phyloP scores from a whole-genome alignment of 257 asterid genomes.

The Euphrasia confusa region DNA sequence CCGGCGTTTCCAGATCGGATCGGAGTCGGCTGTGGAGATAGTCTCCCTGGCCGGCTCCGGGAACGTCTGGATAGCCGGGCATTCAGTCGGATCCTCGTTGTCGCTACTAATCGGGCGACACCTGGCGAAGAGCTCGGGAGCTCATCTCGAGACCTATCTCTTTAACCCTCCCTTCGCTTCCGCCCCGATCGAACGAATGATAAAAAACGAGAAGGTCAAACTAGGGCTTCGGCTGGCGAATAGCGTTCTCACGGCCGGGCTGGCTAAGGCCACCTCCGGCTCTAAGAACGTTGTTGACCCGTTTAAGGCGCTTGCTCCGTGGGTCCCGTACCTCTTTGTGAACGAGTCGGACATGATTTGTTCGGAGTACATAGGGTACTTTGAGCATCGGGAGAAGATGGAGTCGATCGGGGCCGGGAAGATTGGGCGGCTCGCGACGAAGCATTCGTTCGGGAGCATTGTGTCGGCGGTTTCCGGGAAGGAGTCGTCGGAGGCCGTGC shows the following conservation, averaged over 20 bases:
- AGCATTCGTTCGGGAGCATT: conserved; percentile 53
- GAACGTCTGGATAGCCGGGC: conserved; percentile 58
- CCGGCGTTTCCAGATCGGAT: conserved; percentile 37
- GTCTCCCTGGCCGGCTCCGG: conserved; percentile 27
- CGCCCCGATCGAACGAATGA: conserved; percentile 40
- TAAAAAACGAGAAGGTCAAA: conserved; percentile 47
- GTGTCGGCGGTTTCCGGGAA: conserved; percentile 40
- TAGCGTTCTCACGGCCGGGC: conserved; percentile 49
- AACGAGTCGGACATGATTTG: conserved; percentile 49
- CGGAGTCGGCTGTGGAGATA: conserved; percentile 22
- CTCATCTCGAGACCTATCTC: conserved; percentile 49
- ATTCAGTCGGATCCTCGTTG: conserved; percentile 57
- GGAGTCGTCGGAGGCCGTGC: conserved; percentile 40
- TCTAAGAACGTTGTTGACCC: conserved; percentile 24
- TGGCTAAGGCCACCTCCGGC: conserved; percentile 39
- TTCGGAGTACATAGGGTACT: conserved; percentile 56
- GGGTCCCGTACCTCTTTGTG: conserved; percentile 60
- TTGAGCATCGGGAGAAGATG: conserved; percentile 57
- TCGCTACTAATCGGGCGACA: conserved; percentile 47
- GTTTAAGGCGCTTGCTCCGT: conserved; percentile 35
- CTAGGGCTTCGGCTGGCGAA: conserved; percentile 45
- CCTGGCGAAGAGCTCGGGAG: conserved; percentile 33
- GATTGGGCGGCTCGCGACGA: conserved; percentile 48
- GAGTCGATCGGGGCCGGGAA: conserved; percentile 40
- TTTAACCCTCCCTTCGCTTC: conserved; percentile 74